These are phyloP conservation scores for Pseudocercospora cruenta DNA, from an alignment of 2,329 filamentous ascomycete genomes.

Conservation along the genomic window DNA sequence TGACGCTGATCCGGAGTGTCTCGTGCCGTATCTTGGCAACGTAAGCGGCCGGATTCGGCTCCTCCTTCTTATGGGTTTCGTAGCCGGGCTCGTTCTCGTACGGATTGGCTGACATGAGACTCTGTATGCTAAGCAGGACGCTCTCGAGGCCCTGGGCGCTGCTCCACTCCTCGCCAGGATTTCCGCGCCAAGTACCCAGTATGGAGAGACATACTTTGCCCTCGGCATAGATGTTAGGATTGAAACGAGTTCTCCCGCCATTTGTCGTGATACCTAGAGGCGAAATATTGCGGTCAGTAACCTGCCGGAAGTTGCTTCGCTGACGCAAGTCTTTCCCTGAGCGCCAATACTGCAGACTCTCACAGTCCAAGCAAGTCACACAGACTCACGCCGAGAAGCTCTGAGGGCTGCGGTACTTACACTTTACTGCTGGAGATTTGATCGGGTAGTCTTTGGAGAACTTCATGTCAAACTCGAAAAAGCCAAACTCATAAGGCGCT, in stretches of 20 bases:
- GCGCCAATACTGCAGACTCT: not conserved
- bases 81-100: constrained; percentile 92
- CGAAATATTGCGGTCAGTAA: not conserved
- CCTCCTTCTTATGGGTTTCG: constrained; percentile 54
- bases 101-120: constrained; percentile 77
- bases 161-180: constrained; percentile 92
- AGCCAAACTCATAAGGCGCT: constrained; percentile 81
- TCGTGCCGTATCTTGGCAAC: constrained; percentile 80
- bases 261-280: constrained; percentile 72
- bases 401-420: constrained; percentile 35
- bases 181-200: constrained; percentile 84
- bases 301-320: too few relatives aligned
- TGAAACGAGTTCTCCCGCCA: constrained; percentile 84
- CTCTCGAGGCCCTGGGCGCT: constrained; percentile 94
- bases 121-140: constrained; percentile 92
- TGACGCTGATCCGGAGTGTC: constrained; percentile 80
- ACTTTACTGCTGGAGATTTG: constrained; percentile 62
- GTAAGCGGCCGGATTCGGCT: constrained; percentile 34
- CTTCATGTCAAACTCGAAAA: constrained; percentile 74
- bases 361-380: not conserved
- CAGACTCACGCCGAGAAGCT: not conserved
- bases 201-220: constrained; percentile 87
- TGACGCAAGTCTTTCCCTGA: not conserved
- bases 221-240: constrained; percentile 90
- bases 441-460: constrained; percentile 76